phyloP scores from a whole-genome alignment of 2,329 filamentous ascomycete genomes.

The Nemania sp. region DNA sequence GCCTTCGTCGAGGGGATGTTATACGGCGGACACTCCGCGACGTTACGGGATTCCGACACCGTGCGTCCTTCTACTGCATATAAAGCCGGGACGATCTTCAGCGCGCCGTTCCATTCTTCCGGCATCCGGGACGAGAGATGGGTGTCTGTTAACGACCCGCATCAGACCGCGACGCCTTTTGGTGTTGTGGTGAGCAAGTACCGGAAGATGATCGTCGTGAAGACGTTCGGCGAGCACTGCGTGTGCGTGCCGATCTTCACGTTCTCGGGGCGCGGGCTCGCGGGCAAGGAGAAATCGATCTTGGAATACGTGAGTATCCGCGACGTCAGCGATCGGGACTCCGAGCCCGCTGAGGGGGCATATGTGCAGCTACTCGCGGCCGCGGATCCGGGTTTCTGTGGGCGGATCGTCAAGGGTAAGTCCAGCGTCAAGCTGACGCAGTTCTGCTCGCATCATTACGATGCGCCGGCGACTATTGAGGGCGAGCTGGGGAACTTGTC shows the following conservation, averaged over 20 bases:
- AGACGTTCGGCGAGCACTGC: constrained; percentile 28
- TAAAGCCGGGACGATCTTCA: constrained; percentile 26
- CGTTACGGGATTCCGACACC: constrained; percentile 24
- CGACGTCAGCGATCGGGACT: constrained; percentile 18
- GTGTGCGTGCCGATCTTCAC: constrained; percentile 34
- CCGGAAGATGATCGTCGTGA: constrained; percentile 34
- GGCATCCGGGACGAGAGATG: constrained; percentile 13
- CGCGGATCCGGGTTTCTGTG: constrained; percentile 2
- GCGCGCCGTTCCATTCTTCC: constrained; percentile 26
- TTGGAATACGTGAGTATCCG: constrained; percentile 33
- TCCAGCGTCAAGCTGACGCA: constrained; percentile 31
- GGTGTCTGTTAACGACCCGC: constrained; percentile 26
- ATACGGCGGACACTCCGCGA: constrained; percentile 18
- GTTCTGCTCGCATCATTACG: constrained; percentile 26
- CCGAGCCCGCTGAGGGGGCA: constrained; percentile 19
- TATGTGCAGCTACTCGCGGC: constrained; percentile 21
- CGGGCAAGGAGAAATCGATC: constrained; percentile 24
- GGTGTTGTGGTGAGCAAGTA: constrained; percentile 34
- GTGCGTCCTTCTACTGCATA: constrained; percentile 16
- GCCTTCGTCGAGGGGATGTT: constrained; percentile 6
- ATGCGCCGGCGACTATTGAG: constrained; percentile 31
- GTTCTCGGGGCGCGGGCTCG: constrained; percentile 30
- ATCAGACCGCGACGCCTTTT: constrained; percentile 33
- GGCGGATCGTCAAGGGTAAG: constrained; percentile 23
- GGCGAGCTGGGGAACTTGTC: constrained; percentile 20